phyloP scores from a whole-genome alignment of 768 basidiomycete species.

The Tylopilus sp. region DNA sequence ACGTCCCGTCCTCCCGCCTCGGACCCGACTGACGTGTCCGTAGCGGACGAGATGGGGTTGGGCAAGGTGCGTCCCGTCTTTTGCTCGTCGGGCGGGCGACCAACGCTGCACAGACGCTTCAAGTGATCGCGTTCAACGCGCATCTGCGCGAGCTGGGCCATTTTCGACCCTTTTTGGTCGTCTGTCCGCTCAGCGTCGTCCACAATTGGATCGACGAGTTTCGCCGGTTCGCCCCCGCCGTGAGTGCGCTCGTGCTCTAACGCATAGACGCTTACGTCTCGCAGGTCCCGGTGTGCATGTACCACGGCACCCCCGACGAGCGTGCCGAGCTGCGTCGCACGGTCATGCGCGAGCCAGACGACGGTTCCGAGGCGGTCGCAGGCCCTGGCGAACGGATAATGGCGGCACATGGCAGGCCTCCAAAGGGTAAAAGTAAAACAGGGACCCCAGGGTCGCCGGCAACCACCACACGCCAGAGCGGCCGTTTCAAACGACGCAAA shows the following conservation, averaged over 20 bases:
- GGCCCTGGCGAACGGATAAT: constrained; percentile 23
- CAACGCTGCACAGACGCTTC: constrained; percentile 63
- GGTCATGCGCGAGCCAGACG: constrained; percentile 41
- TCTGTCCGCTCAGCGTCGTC: constrained; percentile 90
- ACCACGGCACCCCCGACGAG: constrained; percentile 81
- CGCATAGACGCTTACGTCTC: background rate
- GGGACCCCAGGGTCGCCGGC: constrained; percentile 10
- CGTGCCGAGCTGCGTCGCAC: constrained; percentile 76
- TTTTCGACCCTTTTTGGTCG: constrained; percentile 76
- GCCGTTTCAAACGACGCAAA: constrained; percentile 23
- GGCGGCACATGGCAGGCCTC: constrained; percentile 17
- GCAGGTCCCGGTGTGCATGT: constrained; percentile 85
- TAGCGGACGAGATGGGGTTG: constrained; percentile 94
- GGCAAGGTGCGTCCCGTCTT: constrained; percentile 57
- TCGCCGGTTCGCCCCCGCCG: constrained; percentile 74
- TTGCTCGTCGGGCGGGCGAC: background rate
- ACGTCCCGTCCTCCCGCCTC: constrained; percentile 21
- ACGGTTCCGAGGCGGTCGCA: constrained; percentile 21
- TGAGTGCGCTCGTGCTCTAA: constrained; percentile 40
- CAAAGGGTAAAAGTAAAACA: constrained; percentile 20
- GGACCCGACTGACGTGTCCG: background rate
- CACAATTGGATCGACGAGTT: constrained; percentile 92
- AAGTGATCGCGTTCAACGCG: constrained; percentile 92
- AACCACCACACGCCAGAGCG: constrained; percentile 5
- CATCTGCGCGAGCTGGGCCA: constrained; percentile 76